Evolutionary conservation across 192 early-diverging fungal species (phyloP), one percentile per base, ranked within the genome.

Genomic region (Gigaspora rosea): DNA sequence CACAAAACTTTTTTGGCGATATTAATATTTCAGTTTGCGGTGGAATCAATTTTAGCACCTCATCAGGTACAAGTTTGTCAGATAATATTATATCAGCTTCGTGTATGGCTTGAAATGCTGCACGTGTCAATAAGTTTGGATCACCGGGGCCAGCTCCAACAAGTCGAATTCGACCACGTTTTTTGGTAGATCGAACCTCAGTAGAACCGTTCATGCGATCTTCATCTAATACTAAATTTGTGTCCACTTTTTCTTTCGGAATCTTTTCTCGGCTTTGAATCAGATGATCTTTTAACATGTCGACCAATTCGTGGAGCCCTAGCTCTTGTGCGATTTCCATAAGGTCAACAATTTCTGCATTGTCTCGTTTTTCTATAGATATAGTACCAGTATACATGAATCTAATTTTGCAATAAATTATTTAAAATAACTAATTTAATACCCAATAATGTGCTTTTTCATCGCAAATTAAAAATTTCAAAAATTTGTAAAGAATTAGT

Each of bases 91-190:
- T 81, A 65, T 97, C 94, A 0, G 95, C 95, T 16, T 83, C 79
- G 33, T 82, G 82, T 35, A 98, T 85, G 20, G 88, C 87, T 52
- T 84, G 80, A 52, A 89, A 83, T 11, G 96, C 95, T 0, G 87
- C 86, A 63, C 90, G 81, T 1, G 95, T 96, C 71, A 98, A 85
- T 8, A 95, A 84, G n/a, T 90, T 88, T 0, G 94, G 94, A 48
- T 94, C 90, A 61, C 95, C 95, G 10, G 94, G 91, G 2, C 95
- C 96, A 0, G 93, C 92, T 8, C 94, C 94, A 12, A 96, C 91
- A n/a, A 98, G 86, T 41, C 82, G 82, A 51, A 95, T 83, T 41
- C 81, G 69, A 6, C 91, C 92, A 41, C 76, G 65, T 47, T 36
- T 58, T 8, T 27, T 27, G 20, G 12, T 18, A 5, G 67, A 69